phyloP scores from a whole-genome alignment of 2,329 filamentous ascomycete species.

The Beauveria bassiana region DNA sequence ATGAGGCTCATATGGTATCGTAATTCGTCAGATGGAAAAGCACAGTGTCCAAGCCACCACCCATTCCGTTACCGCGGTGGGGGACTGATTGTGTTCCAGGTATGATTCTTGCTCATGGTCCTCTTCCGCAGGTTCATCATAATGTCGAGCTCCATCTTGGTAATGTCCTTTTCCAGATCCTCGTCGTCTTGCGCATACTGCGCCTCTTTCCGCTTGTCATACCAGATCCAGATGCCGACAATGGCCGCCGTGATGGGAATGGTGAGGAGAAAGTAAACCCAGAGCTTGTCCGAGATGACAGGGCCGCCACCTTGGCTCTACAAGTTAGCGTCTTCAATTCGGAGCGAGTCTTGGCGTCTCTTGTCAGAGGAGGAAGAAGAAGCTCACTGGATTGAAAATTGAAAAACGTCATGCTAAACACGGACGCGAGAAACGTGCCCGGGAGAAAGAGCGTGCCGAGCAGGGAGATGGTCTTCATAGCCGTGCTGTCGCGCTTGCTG shows the following conservation, averaged over 20 bases:
- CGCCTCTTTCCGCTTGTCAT: slow-evolving; percentile 43
- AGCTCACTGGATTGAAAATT: slow-evolving; percentile 44
- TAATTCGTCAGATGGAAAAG: background rate
- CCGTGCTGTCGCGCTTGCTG: slow-evolving; percentile 53
- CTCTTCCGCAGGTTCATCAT: slow-evolving; percentile 47
- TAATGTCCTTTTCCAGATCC: slow-evolving; percentile 47
- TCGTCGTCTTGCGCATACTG: slow-evolving; percentile 41
- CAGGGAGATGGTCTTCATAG: slow-evolving; percentile 58
- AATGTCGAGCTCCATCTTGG: slow-evolving; percentile 49
- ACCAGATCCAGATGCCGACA: slow-evolving; percentile 46
- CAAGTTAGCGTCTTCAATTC: background rate
- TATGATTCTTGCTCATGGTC: slow-evolving; percentile 48
- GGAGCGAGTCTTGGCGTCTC: background rate
- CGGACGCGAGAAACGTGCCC: slow-evolving; percentile 53
- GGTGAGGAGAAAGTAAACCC: slow-evolving; percentile 57
- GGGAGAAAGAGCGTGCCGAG: slow-evolving; percentile 57
- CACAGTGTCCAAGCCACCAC: background rate
- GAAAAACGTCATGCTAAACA: slow-evolving; percentile 62
- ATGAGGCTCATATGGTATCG: background rate
- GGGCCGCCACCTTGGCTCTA: slow-evolving; percentile 24
- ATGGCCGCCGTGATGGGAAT: slow-evolving; percentile 49
- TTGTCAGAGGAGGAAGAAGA: background rate
- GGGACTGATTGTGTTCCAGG: slow-evolving; percentile 38
- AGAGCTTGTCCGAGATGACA: slow-evolving; percentile 44
- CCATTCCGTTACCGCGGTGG: slow-evolving; percentile 16